Base-by-base conservation (phyloP, 805 yeast species). In the Wickerhamomyces kurtzmanii region DNA sequence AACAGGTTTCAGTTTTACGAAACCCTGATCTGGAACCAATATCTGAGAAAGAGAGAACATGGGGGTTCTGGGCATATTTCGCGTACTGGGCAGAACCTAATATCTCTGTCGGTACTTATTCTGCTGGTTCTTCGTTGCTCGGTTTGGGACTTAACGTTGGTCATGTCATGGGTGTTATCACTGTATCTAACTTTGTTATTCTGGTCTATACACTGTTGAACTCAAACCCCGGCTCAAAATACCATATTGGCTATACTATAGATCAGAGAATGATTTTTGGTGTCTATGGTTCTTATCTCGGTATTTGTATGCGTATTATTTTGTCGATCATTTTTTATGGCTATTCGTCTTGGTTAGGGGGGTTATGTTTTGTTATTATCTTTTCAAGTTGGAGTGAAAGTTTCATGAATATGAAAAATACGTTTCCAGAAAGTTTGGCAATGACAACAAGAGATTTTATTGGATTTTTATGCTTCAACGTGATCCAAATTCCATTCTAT, bases 21-120 rank as follows among this genome's bases (percentile, higher is more conserved):
- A n/a, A n/a, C n/a, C n/a, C n/a, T n/a, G 67, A 60, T 37, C 33
- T 58, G 24, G 57, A 56, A 21, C 64, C 65, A 8, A 54, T 59
- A 8, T 53, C 56, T 8, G 43, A 33, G 8, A 39, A 40, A 5
- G 50, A 58, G 23, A 42, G 62, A 33, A 55, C 62, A 0, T 59
- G 62, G 62, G 51, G 42, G 18, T 37, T 45, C 15, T 47, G 47
- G 40, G 47, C 57, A 7, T 55, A 44, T 33, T 39, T 49, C 8
- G 49, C 49, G 4, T 59, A 56, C 32, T 58, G 64, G 65, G 46
- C 51, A 8, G 42, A 57, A 13, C 51, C 58, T 15, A 56, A 57
- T 27, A 46, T 55, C 20, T 47, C 56, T 28, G 51, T 57, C 12
- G 44, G 56, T 17, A 50, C 61, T 6, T 60, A 60, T 51, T 44